Evolutionary conservation across 192 early-diverging fungal genomes (phyloP).

Genomic region (Dissophora globulifera): DNA sequence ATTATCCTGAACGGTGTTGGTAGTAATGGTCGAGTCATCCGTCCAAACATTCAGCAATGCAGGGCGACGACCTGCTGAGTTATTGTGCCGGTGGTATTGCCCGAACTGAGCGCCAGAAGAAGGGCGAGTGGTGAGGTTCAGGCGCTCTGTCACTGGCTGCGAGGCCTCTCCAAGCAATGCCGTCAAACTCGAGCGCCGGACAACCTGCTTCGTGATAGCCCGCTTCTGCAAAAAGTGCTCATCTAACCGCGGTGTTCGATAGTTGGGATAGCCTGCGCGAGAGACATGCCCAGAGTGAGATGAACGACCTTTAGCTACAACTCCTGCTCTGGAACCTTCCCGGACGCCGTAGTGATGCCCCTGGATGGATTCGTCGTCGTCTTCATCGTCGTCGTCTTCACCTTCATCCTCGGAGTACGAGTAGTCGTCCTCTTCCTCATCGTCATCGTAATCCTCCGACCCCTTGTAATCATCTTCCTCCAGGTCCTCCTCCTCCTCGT

Average conservation of each 20-base stretch:
- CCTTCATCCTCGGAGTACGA: slow-evolving; percentile 48
- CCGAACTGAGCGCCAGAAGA: not conserved
- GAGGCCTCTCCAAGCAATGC: slow-evolving; percentile 29
- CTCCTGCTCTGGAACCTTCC: not conserved
- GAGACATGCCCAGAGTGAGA: slow-evolving; percentile 12
- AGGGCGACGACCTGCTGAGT: slow-evolving; percentile 7
- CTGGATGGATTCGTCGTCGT: slow-evolving; percentile 10
- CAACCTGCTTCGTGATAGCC: slow-evolving; percentile 47
- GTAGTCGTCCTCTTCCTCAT: slow-evolving; percentile 36
- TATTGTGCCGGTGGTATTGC: slow-evolving; percentile 12
- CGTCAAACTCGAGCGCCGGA: slow-evolving; percentile 45
- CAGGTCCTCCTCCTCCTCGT: slow-evolving; percentile 14
- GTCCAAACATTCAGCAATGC: slow-evolving; percentile 15
- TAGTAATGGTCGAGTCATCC: not conserved
- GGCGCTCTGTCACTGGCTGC: slow-evolving; percentile 11
- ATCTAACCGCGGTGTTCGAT: slow-evolving; percentile 31
- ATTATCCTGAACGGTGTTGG: no score
- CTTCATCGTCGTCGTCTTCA: slow-evolving; percentile 40
- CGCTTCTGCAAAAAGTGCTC: slow-evolving; percentile 33
- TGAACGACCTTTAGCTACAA: not conserved
- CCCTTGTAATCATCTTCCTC: slow-evolving; percentile 8
- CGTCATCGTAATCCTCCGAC: slow-evolving; percentile 29
- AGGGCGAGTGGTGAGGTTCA: not conserved
- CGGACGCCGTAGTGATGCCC: slow-evolving; percentile 18
- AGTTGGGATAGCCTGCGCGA: slow-evolving; percentile 8